Percentiles rank a stretch among this genome's conserved stretches.
Evolutionary conservation across 2,329 filamentous ascomycete species (phyloP).

Genomic region (Colletotrichum camelliae): DNA sequence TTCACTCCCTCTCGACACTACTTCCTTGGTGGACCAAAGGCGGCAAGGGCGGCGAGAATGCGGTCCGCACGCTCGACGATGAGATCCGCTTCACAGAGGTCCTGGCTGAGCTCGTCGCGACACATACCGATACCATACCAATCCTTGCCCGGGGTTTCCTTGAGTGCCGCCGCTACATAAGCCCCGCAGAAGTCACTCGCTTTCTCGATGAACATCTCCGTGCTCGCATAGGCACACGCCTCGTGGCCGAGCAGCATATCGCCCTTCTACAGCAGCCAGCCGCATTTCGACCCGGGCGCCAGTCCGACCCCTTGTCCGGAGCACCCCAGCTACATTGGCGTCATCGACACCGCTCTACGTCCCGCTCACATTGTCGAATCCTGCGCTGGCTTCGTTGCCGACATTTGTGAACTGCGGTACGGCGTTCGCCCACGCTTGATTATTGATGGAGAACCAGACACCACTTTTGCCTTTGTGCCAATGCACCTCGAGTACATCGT

Average conservation of each 20-base stretch:
- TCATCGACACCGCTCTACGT: slow-evolving; percentile 89
- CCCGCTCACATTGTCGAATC: slow-evolving; percentile 82
- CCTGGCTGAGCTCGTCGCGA: slow-evolving; percentile 93
- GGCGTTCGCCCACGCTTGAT: slow-evolving; percentile 81
- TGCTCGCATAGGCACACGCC: slow-evolving; percentile 88
- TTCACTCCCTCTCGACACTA: slow-evolving; percentile 89
- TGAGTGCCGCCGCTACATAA: slow-evolving; percentile 91
- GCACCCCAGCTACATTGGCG: slow-evolving; percentile 80
- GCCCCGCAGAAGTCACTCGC: slow-evolving; percentile 78
- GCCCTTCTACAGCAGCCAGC: slow-evolving; percentile 74
- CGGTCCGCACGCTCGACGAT: slow-evolving; percentile 79
- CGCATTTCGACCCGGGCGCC: slow-evolving; percentile 66
- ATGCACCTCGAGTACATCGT: slow-evolving; percentile 98
- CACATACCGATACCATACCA: slow-evolving; percentile 93
- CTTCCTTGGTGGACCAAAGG: slow-evolving; percentile 70
- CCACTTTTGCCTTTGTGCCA: slow-evolving; percentile 92
- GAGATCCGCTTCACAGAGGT: slow-evolving; percentile 92
- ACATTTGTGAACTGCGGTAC: slow-evolving; percentile 97
- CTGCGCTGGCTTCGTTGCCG: slow-evolving; percentile 89
- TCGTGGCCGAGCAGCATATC: slow-evolving; percentile 97
- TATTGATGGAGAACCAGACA: slow-evolving; percentile 84
- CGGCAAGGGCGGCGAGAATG: slow-evolving; percentile 36
- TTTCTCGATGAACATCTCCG: slow-evolving; percentile 95
- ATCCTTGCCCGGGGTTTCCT: slow-evolving; percentile 91
- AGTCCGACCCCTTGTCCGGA: slow-evolving; percentile 57